A percentile compares a stretch with the other conserved stretches of the same genome.
Conservation (phyloP, 2,329 filamentous ascomycete species). For the Meredithiella fracta region DNA sequence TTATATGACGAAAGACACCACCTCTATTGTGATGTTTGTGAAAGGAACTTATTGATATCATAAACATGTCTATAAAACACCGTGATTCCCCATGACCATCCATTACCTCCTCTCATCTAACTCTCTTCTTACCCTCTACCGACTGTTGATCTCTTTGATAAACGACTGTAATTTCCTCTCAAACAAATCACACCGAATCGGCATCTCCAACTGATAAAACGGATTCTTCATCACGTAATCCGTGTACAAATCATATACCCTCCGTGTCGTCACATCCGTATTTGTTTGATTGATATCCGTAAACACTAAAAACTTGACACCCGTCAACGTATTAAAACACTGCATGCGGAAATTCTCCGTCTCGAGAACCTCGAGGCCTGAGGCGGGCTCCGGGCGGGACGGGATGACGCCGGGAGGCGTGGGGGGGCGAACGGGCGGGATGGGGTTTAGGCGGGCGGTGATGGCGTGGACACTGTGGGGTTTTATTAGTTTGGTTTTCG, state of each 20-base stretch:
- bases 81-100: neutral
- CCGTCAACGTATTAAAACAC: constrained; percentile 88
- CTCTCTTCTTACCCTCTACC: constrained; percentile 16
- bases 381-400: constrained; percentile 44
- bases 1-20: too few species aligned
- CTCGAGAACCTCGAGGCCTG: constrained; percentile 83
- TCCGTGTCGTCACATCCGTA: constrained; percentile 65
- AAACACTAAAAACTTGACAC: constrained; percentile 89
- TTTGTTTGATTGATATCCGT: constrained; percentile 80
- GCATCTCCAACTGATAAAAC: constrained; percentile 97
- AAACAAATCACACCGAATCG: constrained; percentile 85
- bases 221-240: constrained; percentile 99
- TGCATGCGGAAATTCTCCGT: constrained; percentile 87
- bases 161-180: constrained; percentile 72
- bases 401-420: constrained; percentile 19
- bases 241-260: constrained; percentile 84
- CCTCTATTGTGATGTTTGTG: constrained; percentile 2
- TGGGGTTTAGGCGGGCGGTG: constrained; percentile 44
- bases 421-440: constrained; percentile 21
- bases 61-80: too few species aligned
- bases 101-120: neutral
- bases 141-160: constrained; percentile 55
- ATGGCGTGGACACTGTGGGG: constrained; percentile 49
- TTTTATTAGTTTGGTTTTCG: neutral
- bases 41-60: too few species aligned